Base-by-base conservation (phyloP, 768 basidiomycete species). In the Hypholoma sublateritium region DNA sequence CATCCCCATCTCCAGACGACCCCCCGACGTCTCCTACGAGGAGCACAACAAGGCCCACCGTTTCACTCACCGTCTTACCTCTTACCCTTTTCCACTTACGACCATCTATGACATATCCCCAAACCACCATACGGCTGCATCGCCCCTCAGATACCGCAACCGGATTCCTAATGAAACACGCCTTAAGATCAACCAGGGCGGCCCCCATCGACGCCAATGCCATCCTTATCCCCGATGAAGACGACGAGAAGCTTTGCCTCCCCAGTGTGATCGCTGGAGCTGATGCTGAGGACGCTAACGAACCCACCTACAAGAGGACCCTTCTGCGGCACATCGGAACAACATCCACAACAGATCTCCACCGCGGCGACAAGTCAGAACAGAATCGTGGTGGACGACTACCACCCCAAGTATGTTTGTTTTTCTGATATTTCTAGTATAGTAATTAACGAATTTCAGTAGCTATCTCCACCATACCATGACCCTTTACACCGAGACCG, bases 161-260 rank as follows among this genome's bases (percentile, higher is more conserved):
- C 87, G 91, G 71, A 88, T 94, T 77, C 93, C 90, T 70, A 92
- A 93, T 79, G 93, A 94, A 80, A 91, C 89, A 66, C 86, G 91
- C 59, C 89, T 94, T 69, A 89, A 84, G 78, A 86, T 94, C 77
- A 76, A 87, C 68, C 84, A 86, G 72, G 92, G 91, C 58, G 83
- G 76, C 43, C 55, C 86, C 83, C 70, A 82, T 91, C 77, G 91
- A 93, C 67, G 86, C 85, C 32, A 91, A 92, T 69, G 80, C 86
- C 39, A 76, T 90, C 62, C 82, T 91, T 56, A 85, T 91, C 62
- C 90, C 91, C 47, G 93, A 93, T 67, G 92, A 94, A 65, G 88
- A 91, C 65, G 88, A 91, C 76, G 89, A 88, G 80, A 88, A 87
- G 65, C 82, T 85, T 71, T 83, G 87, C 60, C 84, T 93, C 61